A percentile compares a stretch with the other conserved stretches of the same genome.
These are phyloP conservation scores for Sicyos baderoa DNA, from an alignment of 306 rosid genomes.

Conservation along the genomic window DNA sequence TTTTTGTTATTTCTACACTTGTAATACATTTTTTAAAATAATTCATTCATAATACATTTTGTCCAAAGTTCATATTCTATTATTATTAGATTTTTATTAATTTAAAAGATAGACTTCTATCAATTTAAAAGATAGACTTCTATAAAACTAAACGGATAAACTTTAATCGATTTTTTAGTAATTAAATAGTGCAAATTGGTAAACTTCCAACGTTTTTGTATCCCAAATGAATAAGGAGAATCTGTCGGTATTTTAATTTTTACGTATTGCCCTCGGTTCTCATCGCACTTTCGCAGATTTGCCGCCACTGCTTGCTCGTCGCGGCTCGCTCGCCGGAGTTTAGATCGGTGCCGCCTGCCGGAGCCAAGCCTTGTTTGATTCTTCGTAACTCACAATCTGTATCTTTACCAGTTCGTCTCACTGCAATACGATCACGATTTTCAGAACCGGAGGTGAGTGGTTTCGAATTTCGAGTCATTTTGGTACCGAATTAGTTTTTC, in stretches of 20 bases:
- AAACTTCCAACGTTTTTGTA: no score
- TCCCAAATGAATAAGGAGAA: no score
- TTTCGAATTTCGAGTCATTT: neutral
- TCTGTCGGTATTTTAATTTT: neutral
- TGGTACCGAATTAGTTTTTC: neutral
- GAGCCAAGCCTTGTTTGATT: neutral
- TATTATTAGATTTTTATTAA: no score
- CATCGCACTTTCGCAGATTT: neutral
- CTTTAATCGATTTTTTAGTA: no score
- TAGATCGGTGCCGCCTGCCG: neutral
- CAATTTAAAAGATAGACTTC: no score
- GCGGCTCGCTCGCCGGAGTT: neutral
- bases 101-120: no score
- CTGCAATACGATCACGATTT: neutral
- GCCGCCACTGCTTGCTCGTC: neutral
- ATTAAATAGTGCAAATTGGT: no score
- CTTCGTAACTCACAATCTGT: neutral
- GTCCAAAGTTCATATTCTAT: no score
- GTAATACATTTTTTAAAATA: no score
- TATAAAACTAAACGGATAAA: no score
- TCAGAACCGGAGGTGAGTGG: slow-evolving; percentile 5
- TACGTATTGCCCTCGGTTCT: neutral
- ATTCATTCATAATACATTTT: no score
- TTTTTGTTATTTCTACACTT: no score
- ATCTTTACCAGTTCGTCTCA: neutral